phyloP scores from a whole-genome alignment of 2,329 filamentous ascomycete genomes.

The Leptographium radiaticola region DNA sequence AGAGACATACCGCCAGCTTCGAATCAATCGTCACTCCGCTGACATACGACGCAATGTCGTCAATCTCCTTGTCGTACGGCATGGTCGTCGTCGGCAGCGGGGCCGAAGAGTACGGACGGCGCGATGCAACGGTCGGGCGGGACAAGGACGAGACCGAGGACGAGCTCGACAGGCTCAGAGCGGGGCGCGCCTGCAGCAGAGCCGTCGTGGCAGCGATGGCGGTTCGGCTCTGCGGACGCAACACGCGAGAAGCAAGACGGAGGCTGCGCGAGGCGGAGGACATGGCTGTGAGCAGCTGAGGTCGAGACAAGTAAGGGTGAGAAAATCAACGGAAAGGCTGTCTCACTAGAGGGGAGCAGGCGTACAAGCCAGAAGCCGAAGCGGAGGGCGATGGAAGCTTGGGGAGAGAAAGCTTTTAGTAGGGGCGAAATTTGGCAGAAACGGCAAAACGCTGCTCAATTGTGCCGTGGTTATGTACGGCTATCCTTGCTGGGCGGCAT shows the following conservation, averaged over 20 bases:
- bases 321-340: neutral
- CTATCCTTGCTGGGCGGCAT: no score
- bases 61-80: conserved; percentile 83
- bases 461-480: no score
- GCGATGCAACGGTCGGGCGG: conserved; percentile 22
- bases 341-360: neutral
- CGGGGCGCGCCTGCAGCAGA: neutral
- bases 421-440: no score
- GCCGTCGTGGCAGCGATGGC: conserved; percentile 3
- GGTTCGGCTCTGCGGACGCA: conserved; percentile 31
- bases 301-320: no score
- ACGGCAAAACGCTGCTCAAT: no score
- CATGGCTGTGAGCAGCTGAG: conserved; percentile 22
- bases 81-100: conserved; percentile 36
- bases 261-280: conserved; percentile 42
- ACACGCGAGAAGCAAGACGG: conserved; percentile 39
- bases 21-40: conserved; percentile 85
- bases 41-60: conserved; percentile 89
- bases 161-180: conserved; percentile 13
- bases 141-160: conserved; percentile 26
- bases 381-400: no score
- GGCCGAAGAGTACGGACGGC: conserved; percentile 32
- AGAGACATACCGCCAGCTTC: conserved; percentile 66
- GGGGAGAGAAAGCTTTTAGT: no score
- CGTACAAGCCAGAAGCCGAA: no score